Evolutionary conservation across 306 rosid species (phyloP).

Genomic region (Coriaria nepalensis): DNA sequence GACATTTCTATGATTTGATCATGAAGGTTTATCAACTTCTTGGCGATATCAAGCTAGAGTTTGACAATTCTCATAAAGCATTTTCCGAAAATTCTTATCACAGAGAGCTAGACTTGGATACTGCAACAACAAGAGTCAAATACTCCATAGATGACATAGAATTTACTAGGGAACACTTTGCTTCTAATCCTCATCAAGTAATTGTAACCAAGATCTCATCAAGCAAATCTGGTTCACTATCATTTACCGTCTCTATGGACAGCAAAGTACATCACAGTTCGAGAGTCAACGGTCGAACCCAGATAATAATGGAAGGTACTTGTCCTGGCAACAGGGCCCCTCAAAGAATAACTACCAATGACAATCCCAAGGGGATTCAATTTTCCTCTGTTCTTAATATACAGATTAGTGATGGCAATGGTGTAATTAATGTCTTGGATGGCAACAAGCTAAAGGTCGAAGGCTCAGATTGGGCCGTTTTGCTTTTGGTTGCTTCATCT

Average conservation of each 20-base stretch:
- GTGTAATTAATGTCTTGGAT: slow-evolving; percentile 47
- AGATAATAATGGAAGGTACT: slow-evolving; percentile 58
- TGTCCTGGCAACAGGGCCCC: slow-evolving; percentile 43
- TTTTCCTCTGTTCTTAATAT: slow-evolving; percentile 70
- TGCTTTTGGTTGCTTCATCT: slow-evolving; percentile 65
- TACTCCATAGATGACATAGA: slow-evolving; percentile 63
- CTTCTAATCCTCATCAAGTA: slow-evolving; percentile 68
- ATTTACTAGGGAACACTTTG: slow-evolving; percentile 75
- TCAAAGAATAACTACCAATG: slow-evolving; percentile 30
- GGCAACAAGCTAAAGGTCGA: slow-evolving; percentile 56
- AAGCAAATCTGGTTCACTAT: slow-evolving; percentile 53
- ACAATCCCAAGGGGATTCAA: slow-evolving; percentile 56
- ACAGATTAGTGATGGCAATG: slow-evolving; percentile 52
- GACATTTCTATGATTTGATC: slow-evolving; percentile 14
- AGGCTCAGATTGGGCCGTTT: slow-evolving; percentile 63
- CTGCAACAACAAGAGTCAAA: slow-evolving; percentile 52
- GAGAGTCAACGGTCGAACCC: slow-evolving; percentile 34
- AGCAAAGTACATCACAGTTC: slow-evolving; percentile 58
- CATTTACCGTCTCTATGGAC: slow-evolving; percentile 59
- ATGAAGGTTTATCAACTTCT: slow-evolving; percentile 73
- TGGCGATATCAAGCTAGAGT: slow-evolving; percentile 71
- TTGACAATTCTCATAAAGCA: slow-evolving; percentile 52
- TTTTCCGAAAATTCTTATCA: slow-evolving; percentile 47
- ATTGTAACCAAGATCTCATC: slow-evolving; percentile 55
- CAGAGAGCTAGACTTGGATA: slow-evolving; percentile 73